A percentile compares a stretch with the other conserved stretches of the same genome.
These are phyloP conservation scores for Ochetophila trinervis DNA, from an alignment of 306 rosid genomes.

Conservation along the genomic window DNA sequence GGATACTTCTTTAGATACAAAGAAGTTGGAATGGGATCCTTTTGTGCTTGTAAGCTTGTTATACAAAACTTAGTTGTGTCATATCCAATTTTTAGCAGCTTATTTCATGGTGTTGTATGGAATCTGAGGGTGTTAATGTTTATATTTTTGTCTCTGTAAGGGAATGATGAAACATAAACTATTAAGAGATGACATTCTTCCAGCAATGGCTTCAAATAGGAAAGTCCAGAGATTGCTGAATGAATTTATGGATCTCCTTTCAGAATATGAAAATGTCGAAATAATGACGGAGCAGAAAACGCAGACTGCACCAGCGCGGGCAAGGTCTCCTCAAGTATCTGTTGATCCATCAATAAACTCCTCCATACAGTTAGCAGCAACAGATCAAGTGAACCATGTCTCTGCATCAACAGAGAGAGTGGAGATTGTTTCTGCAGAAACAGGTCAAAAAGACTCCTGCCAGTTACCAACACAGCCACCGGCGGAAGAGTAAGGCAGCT, in stretches of 20 bases:
- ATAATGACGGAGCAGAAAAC: slow-evolving; percentile 35
- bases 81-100: neutral
- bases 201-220: slow-evolving; percentile 95
- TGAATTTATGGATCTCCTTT: slow-evolving; percentile 88
- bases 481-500: too few species aligned
- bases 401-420: slow-evolving; percentile 21
- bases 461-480: neutral
- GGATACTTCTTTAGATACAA: slow-evolving; percentile 48
- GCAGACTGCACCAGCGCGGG: slow-evolving; percentile 24
- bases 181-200: slow-evolving; percentile 88
- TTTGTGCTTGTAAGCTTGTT: slow-evolving; percentile 68
- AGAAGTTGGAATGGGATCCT: slow-evolving; percentile 86
- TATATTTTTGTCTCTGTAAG: slow-evolving; percentile 40
- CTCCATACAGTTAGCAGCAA: neutral
- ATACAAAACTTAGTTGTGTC: neutral
- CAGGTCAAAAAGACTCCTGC: slow-evolving; percentile 25
- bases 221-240: slow-evolving; percentile 94
- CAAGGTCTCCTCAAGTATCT: slow-evolving; percentile 23
- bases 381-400: slow-evolving; percentile 25
- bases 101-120: neutral
- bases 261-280: slow-evolving; percentile 63
- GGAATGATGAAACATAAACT: slow-evolving; percentile 94
- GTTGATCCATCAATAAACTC: neutral
- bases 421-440: slow-evolving; percentile 11
- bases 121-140: neutral